phyloP scores from a whole-genome alignment of 257 asterid species.

The Petunia secreta region DNA sequence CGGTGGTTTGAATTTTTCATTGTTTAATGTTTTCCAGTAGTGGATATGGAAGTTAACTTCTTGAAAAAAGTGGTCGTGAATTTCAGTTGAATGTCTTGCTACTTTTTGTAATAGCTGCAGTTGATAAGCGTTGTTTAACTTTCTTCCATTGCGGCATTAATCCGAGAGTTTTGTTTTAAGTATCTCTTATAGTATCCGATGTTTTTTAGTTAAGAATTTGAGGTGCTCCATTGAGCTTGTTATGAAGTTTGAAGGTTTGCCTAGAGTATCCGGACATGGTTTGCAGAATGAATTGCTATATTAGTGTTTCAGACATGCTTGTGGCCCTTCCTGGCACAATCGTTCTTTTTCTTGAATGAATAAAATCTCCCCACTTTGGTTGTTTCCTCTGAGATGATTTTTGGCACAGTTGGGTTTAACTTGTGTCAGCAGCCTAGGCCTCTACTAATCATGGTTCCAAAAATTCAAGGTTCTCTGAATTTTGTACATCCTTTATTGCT shows the following conservation, averaged over 20 bases:
- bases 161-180: not conserved
- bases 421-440: constrained; percentile 6
- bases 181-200: not conserved
- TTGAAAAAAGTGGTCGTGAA: not conserved
- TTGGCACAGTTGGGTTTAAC: not conserved
- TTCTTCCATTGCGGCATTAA: not conserved
- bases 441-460: not conserved
- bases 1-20: not conserved
- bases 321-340: not conserved
- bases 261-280: too few species aligned
- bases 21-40: not conserved
- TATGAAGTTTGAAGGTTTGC: too few species aligned
- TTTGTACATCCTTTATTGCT: not conserved
- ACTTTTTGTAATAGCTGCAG: too few species aligned
- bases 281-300: not conserved
- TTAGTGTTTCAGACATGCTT: not conserved
- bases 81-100: not conserved
- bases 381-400: not conserved
- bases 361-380: not conserved
- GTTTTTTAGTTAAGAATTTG: too few species aligned
- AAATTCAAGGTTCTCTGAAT: not conserved
- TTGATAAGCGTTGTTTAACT: constrained; percentile 8
- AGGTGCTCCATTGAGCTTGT: too few species aligned
- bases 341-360: not conserved
- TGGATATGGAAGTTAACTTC: not conserved